Evolutionary conservation across 2,329 filamentous ascomycete species (phyloP).

Genomic region (Nigrospora sphaerica): DNA sequence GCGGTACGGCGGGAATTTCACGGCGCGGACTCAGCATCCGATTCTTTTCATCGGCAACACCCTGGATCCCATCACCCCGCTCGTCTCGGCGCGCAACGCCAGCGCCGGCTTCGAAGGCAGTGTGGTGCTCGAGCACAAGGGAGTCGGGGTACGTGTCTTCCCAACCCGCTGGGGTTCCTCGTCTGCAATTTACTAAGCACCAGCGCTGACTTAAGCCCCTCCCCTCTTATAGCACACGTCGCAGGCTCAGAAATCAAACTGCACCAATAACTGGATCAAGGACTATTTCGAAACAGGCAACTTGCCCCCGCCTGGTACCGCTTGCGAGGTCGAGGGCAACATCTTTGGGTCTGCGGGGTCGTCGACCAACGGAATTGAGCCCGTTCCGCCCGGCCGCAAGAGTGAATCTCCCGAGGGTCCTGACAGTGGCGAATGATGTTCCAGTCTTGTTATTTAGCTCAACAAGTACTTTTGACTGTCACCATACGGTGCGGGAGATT

Average conservation of each 20-base stretch:
- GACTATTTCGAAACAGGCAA: background rate
- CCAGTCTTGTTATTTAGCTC: too few relatives aligned
- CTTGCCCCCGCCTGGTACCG: constrained; percentile 1
- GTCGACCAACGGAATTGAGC: too few relatives aligned
- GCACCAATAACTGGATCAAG: background rate
- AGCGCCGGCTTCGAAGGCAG: constrained; percentile 18
- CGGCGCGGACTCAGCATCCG: constrained; percentile 16
- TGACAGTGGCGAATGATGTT: too few relatives aligned
- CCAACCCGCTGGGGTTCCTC: background rate
- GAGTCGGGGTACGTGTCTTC: constrained; percentile 9
- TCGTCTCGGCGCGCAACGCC: constrained; percentile 18
- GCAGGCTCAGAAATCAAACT: background rate
- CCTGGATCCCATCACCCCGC: constrained; percentile 21
- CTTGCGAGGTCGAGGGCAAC: constrained; percentile 1
- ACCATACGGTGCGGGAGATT: too few relatives aligned
- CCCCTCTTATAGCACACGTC: background rate
- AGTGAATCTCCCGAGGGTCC: too few relatives aligned
- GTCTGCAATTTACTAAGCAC: background rate
- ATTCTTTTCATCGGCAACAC: constrained; percentile 21
- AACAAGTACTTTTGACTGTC: too few relatives aligned
- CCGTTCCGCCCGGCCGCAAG: too few relatives aligned
- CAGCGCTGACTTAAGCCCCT: background rate
- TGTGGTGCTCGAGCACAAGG: constrained; percentile 18
- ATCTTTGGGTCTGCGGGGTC: too few relatives aligned
- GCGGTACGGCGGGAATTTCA: constrained; percentile 11